Evolutionary conservation across 371 early-diverging fungal genomes (phyloP).

Genomic region (Rhizopus sp.): DNA sequence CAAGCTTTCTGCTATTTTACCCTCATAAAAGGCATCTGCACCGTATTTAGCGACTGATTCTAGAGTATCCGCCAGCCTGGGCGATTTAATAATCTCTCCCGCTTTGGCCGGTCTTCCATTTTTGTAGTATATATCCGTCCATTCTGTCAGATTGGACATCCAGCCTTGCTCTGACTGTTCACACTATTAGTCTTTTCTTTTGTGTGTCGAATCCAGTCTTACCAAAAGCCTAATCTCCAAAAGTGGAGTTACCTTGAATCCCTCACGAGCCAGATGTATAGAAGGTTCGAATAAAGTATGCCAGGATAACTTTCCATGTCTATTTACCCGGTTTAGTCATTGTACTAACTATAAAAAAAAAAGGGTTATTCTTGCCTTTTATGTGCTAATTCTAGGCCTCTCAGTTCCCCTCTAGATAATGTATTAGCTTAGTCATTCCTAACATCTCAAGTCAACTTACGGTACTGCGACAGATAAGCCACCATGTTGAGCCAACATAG

Average conservation of each 20-base stretch:
- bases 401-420: constrained; percentile 73
- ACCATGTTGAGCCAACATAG: constrained; percentile 71
- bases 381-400: constrained; percentile 87
- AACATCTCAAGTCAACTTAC: constrained; percentile 48
- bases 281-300: constrained; percentile 78
- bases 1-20: constrained; percentile 77
- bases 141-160: constrained; percentile 45
- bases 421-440: background rate
- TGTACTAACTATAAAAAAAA: background rate
- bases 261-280: constrained; percentile 78
- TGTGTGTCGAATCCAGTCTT: constrained; percentile 13
- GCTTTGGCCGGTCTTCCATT: constrained; percentile 61
- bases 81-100: constrained; percentile 78
- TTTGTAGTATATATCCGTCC: constrained; percentile 65
- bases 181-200: background rate
- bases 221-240: constrained; percentile 60
- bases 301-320: constrained; percentile 90
- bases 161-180: constrained; percentile 26
- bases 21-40: constrained; percentile 85
- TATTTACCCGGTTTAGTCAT: constrained; percentile 5
- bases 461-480: constrained; percentile 91
- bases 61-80: constrained; percentile 81
- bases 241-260: constrained; percentile 68
- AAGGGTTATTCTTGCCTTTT: constrained; percentile 32
- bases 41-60: constrained; percentile 83